A percentile compares a stretch with the other conserved stretches of the same genome.
These are phyloP conservation scores for Cucurbita pepo DNA, from an alignment of 306 rosid genomes.

Conservation along the genomic window DNA sequence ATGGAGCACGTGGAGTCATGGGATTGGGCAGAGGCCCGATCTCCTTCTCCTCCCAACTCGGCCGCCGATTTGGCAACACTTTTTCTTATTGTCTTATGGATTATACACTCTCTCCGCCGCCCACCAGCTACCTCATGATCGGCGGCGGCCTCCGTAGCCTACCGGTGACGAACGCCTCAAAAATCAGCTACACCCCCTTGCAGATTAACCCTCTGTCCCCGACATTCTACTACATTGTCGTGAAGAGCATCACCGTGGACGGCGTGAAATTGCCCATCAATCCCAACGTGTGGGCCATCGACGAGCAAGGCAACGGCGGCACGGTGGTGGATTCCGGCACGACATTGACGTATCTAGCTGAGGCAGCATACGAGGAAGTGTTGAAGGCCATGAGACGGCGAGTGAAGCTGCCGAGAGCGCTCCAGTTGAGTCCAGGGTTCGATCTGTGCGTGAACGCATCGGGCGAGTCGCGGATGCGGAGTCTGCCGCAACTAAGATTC, in stretches of 20 bases:
- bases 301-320: constrained; percentile 49
- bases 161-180: constrained; percentile 1
- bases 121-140: constrained; percentile 47
- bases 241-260: constrained; percentile 23
- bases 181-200: constrained; percentile 39
- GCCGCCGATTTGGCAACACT: constrained; percentile 36
- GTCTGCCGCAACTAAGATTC: constrained; percentile 41
- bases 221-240: constrained; percentile 45
- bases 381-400: constrained; percentile 27
- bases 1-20: constrained; percentile 65
- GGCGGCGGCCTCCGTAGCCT: constrained; percentile 17
- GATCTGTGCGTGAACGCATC: constrained; percentile 58
- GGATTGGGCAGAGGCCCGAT: constrained; percentile 66
- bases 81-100: constrained; percentile 71
- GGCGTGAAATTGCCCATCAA: constrained; percentile 25
- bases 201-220: constrained; percentile 35
- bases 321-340: constrained; percentile 73
- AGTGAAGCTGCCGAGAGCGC: constrained; percentile 8
- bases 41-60: constrained; percentile 51
- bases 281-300: constrained; percentile 40
- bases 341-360: constrained; percentile 31
- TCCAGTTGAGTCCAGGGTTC: constrained; percentile 18
- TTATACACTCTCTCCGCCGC: constrained; percentile 59
- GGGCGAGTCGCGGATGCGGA: constrained; percentile 10
- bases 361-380: constrained; percentile 35